Conservation (phyloP, 2,329 filamentous ascomycete genomes). For the Chrysoporthe cubensis region DNA sequence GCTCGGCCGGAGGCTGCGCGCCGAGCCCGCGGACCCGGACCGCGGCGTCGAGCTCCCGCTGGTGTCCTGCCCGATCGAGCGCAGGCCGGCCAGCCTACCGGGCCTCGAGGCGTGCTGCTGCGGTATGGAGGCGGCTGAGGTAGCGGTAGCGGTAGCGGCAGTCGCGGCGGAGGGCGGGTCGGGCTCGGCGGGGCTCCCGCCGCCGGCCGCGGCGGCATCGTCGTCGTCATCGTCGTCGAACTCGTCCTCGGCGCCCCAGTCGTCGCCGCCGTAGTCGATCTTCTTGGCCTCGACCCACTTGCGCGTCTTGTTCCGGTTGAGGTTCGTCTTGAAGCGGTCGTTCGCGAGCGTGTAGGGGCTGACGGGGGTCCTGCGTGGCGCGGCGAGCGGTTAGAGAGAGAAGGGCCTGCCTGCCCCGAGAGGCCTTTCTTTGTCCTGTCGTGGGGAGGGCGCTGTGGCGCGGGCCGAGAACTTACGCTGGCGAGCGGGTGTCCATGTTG, state of each 20-base stretch:
- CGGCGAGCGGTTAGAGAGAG: conserved; percentile 18
- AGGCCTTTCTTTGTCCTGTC: too few species aligned
- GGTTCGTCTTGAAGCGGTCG: conserved; percentile 74
- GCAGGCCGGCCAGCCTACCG: conserved; percentile 25
- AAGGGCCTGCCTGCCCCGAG: not conserved
- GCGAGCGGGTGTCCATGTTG: conserved; percentile 25
- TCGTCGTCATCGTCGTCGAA: conserved; percentile 61
- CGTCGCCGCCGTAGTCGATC: conserved; percentile 87
- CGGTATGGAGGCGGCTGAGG: too few species aligned
- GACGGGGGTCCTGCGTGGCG: conserved; percentile 31
- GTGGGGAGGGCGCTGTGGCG: not conserved
- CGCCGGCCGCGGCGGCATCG: conserved; percentile 33
- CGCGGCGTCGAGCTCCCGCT: conserved; percentile 21
- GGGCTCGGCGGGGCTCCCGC: conserved; percentile 35
- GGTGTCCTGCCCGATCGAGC: conserved; percentile 19
- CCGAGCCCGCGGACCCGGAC: conserved; percentile 22
- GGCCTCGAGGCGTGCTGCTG: conserved; percentile 27
- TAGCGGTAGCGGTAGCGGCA: too few species aligned
- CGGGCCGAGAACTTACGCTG: conserved; percentile 21
- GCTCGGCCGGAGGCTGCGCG: conserved; percentile 25
- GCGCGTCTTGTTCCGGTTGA: conserved; percentile 86
- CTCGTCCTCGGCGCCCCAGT: conserved; percentile 80
- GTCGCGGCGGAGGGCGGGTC: conserved; percentile 6
- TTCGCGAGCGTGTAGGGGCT: conserved; percentile 35
- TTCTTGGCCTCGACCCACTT: conserved; percentile 94